Percentiles rank a stretch among this genome's conserved stretches.
Conservation (phyloP, 805 yeast species). For the Cyberlindnera galapagoensis region DNA sequence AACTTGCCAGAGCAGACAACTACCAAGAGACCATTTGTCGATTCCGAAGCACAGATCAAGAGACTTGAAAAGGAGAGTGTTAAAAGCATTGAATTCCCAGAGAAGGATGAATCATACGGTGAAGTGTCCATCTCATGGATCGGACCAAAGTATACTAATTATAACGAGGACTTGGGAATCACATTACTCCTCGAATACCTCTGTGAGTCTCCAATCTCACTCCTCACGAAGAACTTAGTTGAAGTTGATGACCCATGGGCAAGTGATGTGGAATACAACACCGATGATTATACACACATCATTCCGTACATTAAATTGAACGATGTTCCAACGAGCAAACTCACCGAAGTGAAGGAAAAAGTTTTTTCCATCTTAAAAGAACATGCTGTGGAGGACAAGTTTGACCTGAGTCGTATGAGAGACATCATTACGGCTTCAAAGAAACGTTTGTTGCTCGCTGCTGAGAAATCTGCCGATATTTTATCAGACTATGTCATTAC, state of each 20-base stretch:
- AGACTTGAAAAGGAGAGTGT: conserved; percentile 29
- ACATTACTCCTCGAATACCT: conserved; percentile 68
- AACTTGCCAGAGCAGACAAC: conserved; percentile 33
- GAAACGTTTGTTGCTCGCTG: conserved; percentile 51
- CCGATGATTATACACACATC: conserved; percentile 66
- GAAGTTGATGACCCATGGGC: conserved; percentile 82
- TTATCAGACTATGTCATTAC: conserved; percentile 63
- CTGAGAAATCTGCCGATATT: conserved; percentile 57
- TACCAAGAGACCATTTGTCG: conserved; percentile 71
- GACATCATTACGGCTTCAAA: conserved; percentile 63
- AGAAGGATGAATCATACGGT: conserved; percentile 79
- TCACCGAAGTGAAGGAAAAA: conserved; percentile 46
- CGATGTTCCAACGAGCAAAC: conserved; percentile 70
- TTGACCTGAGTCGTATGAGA: conserved; percentile 60
- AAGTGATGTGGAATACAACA: conserved; percentile 57
- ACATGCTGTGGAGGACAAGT: conserved; percentile 41
- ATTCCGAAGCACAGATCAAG: conserved; percentile 41
- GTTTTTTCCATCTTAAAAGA: conserved; percentile 44
- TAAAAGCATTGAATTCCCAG: conserved; percentile 72
- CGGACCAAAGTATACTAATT: conserved; percentile 60
- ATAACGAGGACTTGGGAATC: conserved; percentile 56
- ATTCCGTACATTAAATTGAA: conserved; percentile 48
- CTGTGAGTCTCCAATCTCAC: conserved; percentile 70
- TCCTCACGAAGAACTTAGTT: conserved; percentile 63
- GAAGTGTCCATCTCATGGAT: conserved; percentile 71